These are phyloP conservation scores for Ogataea paraovalis DNA, from an alignment of 805 yeast species.

Conservation along the genomic window DNA sequence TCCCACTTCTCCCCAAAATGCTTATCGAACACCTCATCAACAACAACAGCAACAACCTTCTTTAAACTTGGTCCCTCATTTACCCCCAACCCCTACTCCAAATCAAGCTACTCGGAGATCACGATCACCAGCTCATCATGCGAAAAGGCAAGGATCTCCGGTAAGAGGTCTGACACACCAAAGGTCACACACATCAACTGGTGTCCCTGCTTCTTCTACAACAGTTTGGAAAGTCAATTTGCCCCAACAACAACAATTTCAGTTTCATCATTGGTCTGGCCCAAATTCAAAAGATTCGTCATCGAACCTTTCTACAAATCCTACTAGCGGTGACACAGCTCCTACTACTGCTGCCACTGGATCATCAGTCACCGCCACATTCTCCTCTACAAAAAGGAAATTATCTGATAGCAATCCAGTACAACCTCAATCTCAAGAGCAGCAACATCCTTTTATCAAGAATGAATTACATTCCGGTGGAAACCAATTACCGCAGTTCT, in stretches of 20 bases:
- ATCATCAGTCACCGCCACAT: too few species aligned
- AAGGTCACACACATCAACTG: conserved; percentile 26
- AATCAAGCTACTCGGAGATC: background rate
- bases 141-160: conserved; percentile 15
- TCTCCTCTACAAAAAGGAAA: conserved; percentile 17
- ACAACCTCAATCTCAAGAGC: conserved; percentile 4
- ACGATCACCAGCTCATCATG: conserved; percentile 1
- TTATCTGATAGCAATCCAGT: conserved; percentile 9
- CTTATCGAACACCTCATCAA: conserved; percentile 3
- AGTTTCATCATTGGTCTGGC: conserved; percentile 35
- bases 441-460: background rate
- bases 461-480: background rate
- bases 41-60: conserved; percentile 3
- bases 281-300: conserved; percentile 21
- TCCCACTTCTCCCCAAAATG: background rate
- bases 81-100: conserved; percentile 8
- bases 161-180: conserved; percentile 19
- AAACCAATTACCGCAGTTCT: conserved; percentile 4
- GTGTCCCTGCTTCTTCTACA: conserved; percentile 24
- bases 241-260: conserved; percentile 32
- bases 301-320: conserved; percentile 5
- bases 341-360: conserved; percentile 12
- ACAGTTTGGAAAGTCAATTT: conserved; percentile 32
- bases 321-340: background rate
- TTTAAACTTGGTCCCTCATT: conserved; percentile 4